phyloP scores from a whole-genome alignment of 1,284 basidiomycete species.

The Moesziomyces sp. region DNA sequence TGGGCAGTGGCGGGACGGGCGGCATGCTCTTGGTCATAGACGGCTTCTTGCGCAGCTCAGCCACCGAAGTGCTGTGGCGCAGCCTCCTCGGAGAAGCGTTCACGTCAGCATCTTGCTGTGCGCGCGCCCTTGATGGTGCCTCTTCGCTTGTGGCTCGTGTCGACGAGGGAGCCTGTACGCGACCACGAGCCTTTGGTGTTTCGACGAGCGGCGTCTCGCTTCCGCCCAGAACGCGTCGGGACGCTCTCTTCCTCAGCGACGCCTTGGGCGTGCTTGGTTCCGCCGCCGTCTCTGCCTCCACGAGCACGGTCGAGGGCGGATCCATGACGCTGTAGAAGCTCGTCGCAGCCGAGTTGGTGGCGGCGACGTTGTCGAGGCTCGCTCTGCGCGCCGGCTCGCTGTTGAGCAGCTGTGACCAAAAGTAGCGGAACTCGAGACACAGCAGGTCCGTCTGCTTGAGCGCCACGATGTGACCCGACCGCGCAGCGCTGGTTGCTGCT shows the following conservation, averaged over 20 bases:
- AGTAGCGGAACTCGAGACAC: slow-evolving; percentile 49
- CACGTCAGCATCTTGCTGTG: not conserved
- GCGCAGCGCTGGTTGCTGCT: not conserved
- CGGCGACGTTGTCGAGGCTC: not conserved
- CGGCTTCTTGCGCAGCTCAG: slow-evolving; percentile 27
- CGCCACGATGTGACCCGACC: slow-evolving; percentile 13
- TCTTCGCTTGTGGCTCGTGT: slow-evolving; percentile 36
- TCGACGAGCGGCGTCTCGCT: slow-evolving; percentile 6
- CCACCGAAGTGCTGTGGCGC: slow-evolving; percentile 25
- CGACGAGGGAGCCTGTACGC: slow-evolving; percentile 10
- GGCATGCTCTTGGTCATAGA: slow-evolving; percentile 3
- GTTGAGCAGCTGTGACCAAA: slow-evolving; percentile 37
- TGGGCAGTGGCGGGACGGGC: slow-evolving; percentile 13
- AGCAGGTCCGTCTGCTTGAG: slow-evolving; percentile 47
- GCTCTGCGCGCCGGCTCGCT: slow-evolving; percentile 5
- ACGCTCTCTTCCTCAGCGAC: slow-evolving; percentile 12
- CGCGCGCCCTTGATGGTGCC: slow-evolving; percentile 10
- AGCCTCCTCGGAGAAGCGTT: slow-evolving; percentile 20
- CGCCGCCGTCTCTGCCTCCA: not conserved
- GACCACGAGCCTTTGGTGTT: slow-evolving; percentile 23
- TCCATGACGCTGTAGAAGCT: slow-evolving; percentile 11
- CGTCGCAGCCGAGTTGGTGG: slow-evolving; percentile 2
- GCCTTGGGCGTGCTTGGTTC: slow-evolving; percentile 29
- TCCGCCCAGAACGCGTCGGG: slow-evolving; percentile 1
- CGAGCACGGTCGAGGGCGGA: not conserved